phyloP scores from a whole-genome alignment of 495 filamentous ascomycete genomes.

The Chaetomium tenue region DNA sequence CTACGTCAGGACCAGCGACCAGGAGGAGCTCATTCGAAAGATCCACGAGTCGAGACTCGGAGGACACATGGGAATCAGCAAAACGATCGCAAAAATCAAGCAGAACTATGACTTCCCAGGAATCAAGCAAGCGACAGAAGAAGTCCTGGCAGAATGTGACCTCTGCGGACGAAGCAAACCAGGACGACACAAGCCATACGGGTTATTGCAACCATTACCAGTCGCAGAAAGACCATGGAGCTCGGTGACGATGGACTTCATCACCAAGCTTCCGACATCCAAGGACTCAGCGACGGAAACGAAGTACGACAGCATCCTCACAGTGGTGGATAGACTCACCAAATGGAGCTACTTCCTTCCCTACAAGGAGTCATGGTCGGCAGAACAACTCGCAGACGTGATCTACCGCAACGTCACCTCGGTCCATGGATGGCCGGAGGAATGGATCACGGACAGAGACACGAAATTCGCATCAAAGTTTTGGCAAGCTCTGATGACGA shows the following conservation, averaged over 20 bases:
- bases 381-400: not conserved
- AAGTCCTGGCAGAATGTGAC: not conserved
- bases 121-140: not conserved
- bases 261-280: conserved; percentile 2
- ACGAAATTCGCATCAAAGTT: not conserved
- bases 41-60: conserved; percentile 1
- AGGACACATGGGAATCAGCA: conserved; percentile 13
- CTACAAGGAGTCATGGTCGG: not conserved
- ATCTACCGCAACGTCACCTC: not conserved
- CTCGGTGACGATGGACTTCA: conserved; percentile 13
- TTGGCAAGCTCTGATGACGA: not conserved
- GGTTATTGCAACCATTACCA: not conserved
- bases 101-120: not conserved
- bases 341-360: not conserved
- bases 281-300: not conserved
- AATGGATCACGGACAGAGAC: not conserved
- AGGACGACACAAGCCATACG: not conserved
- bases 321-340: not conserved
- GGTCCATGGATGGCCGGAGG: not conserved
- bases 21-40: not conserved
- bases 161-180: not conserved
- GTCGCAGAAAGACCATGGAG: conserved; percentile 3
- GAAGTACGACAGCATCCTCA: not conserved
- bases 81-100: not conserved
- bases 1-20: not conserved